Conservation (phyloP, 2,329 filamentous ascomycete species). For the Aspergillus luchuensis region DNA sequence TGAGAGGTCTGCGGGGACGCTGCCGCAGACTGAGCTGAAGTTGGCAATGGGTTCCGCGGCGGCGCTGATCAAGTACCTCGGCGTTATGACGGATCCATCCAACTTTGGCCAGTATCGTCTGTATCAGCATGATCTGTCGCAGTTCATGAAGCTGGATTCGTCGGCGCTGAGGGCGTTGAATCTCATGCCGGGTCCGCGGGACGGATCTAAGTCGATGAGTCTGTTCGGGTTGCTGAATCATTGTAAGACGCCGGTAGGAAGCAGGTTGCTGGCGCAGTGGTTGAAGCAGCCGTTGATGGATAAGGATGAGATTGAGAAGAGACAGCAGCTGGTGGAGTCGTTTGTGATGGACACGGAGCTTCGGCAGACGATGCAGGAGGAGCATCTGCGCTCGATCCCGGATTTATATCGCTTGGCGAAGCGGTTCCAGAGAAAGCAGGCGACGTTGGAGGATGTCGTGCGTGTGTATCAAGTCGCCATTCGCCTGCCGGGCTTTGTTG, state of each 20-base stretch:
- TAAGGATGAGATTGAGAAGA: constrained; percentile 80
- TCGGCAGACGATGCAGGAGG: constrained; percentile 93
- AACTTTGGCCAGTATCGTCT: constrained; percentile 98
- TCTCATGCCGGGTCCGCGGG: constrained; percentile 91
- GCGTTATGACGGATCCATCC: constrained; percentile 82
- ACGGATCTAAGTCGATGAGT: constrained; percentile 97
- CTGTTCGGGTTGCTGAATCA: constrained; percentile 92
- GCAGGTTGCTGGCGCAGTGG: constrained; percentile 89
- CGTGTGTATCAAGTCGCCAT: constrained; percentile 93
- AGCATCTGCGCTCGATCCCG: constrained; percentile 88
- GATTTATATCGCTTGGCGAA: constrained; percentile 93
- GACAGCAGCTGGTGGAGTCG: constrained; percentile 91
- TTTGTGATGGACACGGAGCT: constrained; percentile 93
- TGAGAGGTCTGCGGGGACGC: constrained; percentile 71
- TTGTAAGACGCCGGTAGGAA: constrained; percentile 94
- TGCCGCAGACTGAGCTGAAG: constrained; percentile 91
- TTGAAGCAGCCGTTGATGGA: constrained; percentile 97
- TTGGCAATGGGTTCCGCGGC: constrained; percentile 94
- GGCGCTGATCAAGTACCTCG: constrained; percentile 90
- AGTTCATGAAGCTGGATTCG: constrained; percentile 98
- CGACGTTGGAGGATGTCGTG: constrained; percentile 93
- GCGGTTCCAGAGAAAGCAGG: constrained; percentile 88
- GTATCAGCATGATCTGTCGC: constrained; percentile 93
- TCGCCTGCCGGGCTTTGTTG: constrained; percentile 84
- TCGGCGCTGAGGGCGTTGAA: constrained; percentile 92